These are phyloP conservation scores for Lablab purpureus DNA, from an alignment of 306 rosid species.

Conservation along the genomic window DNA sequence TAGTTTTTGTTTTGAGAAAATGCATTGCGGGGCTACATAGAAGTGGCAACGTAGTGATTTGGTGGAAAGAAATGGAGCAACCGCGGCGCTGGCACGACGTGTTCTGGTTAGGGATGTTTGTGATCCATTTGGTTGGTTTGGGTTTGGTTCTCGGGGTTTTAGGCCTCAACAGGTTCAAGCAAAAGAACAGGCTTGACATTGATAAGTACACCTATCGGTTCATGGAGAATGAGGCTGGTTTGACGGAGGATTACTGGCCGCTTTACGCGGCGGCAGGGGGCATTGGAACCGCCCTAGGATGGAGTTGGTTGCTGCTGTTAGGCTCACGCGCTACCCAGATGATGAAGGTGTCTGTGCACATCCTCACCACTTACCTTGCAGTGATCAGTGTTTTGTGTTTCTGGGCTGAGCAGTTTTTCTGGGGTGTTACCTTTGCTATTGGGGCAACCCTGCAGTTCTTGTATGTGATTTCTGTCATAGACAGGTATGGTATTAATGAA, in stretches of 20 bases:
- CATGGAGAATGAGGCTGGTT: conserved; percentile 67
- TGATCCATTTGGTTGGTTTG: conserved; percentile 72
- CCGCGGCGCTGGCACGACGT: conserved; percentile 85
- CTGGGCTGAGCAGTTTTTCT: conserved; percentile 85
- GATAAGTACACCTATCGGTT: conserved; percentile 68
- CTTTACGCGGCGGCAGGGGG: conserved; percentile 86
- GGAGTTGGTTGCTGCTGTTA: conserved; percentile 82
- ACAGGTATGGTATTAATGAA: conserved; percentile 64
- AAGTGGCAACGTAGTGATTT: conserved; percentile 58
- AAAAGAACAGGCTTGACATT: conserved; percentile 74
- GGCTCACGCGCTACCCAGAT: conserved; percentile 76
- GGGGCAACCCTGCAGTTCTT: conserved; percentile 86
- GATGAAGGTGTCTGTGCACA: conserved; percentile 94
- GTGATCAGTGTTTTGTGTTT: conserved; percentile 94
- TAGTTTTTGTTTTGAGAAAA: conserved; percentile 47
- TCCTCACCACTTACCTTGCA: conserved; percentile 93
- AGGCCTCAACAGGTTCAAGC: conserved; percentile 87
- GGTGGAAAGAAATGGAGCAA: conserved; percentile 55
- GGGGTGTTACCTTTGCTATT: conserved; percentile 89
- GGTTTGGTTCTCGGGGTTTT: conserved; percentile 72
- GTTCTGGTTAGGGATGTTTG: conserved; percentile 81
- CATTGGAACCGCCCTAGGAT: conserved; percentile 80
- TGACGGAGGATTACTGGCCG: conserved; percentile 92
- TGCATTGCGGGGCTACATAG: conserved; percentile 56
- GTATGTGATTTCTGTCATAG: conserved; percentile 85